phyloP scores from a whole-genome alignment of 169 alveolate genomes.

The Plasmodium inui region DNA sequence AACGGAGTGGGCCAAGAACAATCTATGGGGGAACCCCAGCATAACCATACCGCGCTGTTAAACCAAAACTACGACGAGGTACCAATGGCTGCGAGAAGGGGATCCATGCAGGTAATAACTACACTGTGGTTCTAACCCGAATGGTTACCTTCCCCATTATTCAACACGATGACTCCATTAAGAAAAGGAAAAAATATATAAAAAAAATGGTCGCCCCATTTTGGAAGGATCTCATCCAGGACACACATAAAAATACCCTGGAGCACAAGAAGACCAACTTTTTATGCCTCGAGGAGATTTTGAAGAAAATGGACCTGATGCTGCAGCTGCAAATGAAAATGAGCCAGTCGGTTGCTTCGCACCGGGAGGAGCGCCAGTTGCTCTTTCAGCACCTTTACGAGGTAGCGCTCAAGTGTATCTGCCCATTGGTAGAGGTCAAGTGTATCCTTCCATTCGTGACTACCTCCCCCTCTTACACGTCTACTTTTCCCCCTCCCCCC shows the following conservation, averaged over 20 bases:
- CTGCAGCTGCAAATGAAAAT: slow-evolving; percentile 33
- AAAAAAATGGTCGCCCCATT: neutral
- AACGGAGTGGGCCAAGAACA: slow-evolving; percentile 2
- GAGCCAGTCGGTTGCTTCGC: neutral
- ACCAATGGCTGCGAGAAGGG: neutral
- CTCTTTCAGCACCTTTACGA: slow-evolving; percentile 22
- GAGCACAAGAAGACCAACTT: slow-evolving; percentile 55
- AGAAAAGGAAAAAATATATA: neutral
- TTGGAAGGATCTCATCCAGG: slow-evolving; percentile 23
- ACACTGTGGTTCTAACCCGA: neutral
- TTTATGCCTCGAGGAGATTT: slow-evolving; percentile 56
- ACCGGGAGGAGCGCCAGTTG: slow-evolving; percentile 30
- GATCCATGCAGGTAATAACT: slow-evolving; percentile 11
- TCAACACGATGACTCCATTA: neutral
- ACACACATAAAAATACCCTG: slow-evolving; percentile 31
- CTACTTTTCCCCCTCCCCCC: neutral
- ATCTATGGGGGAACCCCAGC: neutral
- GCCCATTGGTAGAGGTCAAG: no score
- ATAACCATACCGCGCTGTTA: neutral
- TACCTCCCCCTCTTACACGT: neutral
- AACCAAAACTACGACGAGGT: neutral
- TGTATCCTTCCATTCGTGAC: neutral
- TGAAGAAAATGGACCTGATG: slow-evolving; percentile 29
- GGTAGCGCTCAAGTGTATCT: neutral
- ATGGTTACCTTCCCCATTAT: neutral